Conservation (phyloP, 2,329 filamentous ascomycete genomes). For the Clonostachys chloroleuca region DNA sequence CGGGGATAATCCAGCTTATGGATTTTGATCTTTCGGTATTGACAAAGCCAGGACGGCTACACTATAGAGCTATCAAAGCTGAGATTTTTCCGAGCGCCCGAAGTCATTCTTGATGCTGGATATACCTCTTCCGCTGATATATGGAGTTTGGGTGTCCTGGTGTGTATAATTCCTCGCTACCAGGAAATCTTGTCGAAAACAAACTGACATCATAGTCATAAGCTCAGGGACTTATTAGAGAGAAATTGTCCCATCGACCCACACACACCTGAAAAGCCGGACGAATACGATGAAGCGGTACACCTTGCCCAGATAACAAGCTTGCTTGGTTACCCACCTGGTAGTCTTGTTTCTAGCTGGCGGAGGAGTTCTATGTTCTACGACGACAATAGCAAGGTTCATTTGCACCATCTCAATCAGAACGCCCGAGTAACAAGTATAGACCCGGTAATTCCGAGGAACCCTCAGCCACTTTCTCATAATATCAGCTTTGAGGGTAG, state of each 20-base stretch:
- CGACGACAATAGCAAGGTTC: too few relatives aligned
- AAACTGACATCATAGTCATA: background rate
- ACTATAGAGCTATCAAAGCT: conserved; percentile 7
- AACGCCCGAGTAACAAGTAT: too few relatives aligned
- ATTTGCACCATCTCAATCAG: too few relatives aligned
- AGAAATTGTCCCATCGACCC: background rate
- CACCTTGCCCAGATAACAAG: too few relatives aligned
- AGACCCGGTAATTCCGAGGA: too few relatives aligned
- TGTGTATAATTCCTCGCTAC: conserved; percentile 2
- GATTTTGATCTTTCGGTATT: conserved; percentile 10
- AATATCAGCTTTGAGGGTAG: background rate
- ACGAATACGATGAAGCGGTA: background rate
- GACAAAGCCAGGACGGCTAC: conserved; percentile 1
- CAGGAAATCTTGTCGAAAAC: background rate
- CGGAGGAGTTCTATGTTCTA: too few relatives aligned
- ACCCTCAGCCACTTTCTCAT: background rate
- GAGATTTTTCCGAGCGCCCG: conserved; percentile 10
- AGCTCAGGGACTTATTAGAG: conserved; percentile 1
- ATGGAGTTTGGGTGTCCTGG: conserved; percentile 14
- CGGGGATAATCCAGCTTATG: conserved; percentile 9
- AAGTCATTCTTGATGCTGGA: conserved; percentile 12
- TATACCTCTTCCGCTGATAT: conserved; percentile 11
- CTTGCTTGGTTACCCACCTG: too few relatives aligned
- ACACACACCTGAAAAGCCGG: background rate
- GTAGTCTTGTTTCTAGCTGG: too few relatives aligned